Conservation (phyloP, 1,139 yeast genomes). For the Suhomyces yuchorum region DNA sequence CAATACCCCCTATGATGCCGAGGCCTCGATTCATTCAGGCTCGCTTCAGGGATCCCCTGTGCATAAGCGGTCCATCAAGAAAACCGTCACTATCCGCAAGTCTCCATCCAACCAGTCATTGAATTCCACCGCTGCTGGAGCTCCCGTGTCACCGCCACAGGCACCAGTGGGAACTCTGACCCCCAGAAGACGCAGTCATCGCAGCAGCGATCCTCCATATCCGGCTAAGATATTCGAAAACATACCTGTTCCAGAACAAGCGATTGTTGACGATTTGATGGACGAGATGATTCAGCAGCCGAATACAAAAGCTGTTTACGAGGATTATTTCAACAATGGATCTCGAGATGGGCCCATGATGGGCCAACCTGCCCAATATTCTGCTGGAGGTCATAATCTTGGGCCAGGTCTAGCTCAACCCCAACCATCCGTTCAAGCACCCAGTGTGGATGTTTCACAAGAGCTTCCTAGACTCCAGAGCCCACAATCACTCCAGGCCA, state of each 20-base stretch:
- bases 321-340: conserved; percentile 10
- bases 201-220: conserved; percentile 13
- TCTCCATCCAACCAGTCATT: conserved; percentile 12
- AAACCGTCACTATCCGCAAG: conserved; percentile 6
- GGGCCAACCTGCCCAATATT: neutral
- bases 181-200: conserved; percentile 10
- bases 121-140: neutral
- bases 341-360: neutral
- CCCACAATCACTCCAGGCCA: conserved; percentile 1
- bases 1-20: neutral
- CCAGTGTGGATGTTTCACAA: neutral
- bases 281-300: conserved; percentile 8
- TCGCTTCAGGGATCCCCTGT: conserved; percentile 2
- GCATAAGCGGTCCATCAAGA: conserved; percentile 8
- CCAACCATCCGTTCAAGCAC: neutral
- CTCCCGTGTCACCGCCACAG: neutral
- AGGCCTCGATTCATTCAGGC: neutral
- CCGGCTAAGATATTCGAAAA: conserved; percentile 8
- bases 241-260: conserved; percentile 11
- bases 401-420: neutral
- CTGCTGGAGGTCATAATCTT: too few relatives aligned
- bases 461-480: conserved; percentile 3
- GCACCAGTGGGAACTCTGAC: neutral
- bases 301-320: conserved; percentile 6
- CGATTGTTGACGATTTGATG: conserved; percentile 9